Evolutionary conservation across 345 rosid genomes (phyloP).

Genomic region (Eucalyptus marginata): DNA sequence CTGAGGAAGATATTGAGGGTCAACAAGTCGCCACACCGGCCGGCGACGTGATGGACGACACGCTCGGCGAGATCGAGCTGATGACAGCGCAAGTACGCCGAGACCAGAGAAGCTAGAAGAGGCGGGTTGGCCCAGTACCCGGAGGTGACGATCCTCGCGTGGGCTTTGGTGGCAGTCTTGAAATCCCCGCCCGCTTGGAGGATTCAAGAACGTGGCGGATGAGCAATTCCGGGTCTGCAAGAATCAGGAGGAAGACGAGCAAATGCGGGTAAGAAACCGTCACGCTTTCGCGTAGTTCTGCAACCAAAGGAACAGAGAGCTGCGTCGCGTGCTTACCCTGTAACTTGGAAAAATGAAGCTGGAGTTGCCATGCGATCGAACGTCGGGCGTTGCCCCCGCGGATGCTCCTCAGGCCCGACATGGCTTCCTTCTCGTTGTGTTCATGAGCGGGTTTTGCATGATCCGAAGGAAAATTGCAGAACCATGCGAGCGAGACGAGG

Average conservation of each 20-base stretch:
- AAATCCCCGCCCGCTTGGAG: conserved; percentile 26
- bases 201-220: conserved; percentile 28
- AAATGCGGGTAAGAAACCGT: not conserved
- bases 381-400: not conserved
- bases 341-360: not conserved
- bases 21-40: conserved; percentile 15
- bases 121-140: conserved; percentile 55
- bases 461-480: not conserved
- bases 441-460: not conserved
- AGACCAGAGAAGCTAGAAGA: conserved; percentile 27
- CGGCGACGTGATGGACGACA: conserved; percentile 23
- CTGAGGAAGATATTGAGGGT: conserved; percentile 34
- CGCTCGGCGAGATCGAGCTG: conserved; percentile 14
- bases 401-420: not conserved
- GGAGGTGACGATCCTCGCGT: conserved; percentile 35
- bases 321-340: not conserved
- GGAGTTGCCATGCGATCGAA: not conserved
- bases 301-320: not conserved
- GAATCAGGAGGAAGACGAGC: not conserved
- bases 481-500: not conserved
- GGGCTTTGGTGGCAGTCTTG: conserved; percentile 28
- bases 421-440: not conserved
- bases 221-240: conserved; percentile 22
- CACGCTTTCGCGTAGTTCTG: not conserved
- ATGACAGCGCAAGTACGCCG: conserved; percentile 39